Percentiles rank a stretch among this genome's conserved stretches.
Conservation (phyloP, 2,329 filamentous ascomycete species). For the Fusarium robinianum region DNA sequence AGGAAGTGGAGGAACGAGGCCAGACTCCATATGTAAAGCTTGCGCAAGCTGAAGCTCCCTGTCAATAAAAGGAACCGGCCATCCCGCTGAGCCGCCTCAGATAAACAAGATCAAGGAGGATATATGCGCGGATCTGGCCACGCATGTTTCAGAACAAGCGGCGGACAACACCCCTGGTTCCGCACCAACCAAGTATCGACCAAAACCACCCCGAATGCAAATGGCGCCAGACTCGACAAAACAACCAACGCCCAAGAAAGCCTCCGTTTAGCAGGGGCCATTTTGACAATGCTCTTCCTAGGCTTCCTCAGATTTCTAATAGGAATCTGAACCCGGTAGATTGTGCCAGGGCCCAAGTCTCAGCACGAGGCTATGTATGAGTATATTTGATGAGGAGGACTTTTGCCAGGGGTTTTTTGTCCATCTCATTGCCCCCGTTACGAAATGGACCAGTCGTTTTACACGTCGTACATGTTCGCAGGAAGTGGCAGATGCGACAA, state of each 20-base stretch:
- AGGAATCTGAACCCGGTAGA: too few species aligned
- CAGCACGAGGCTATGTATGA: too few species aligned
- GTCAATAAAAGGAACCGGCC: constrained; percentile 9
- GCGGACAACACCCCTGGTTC: neutral
- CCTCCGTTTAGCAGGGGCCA: neutral
- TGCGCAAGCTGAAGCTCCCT: constrained; percentile 1
- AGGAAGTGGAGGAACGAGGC: too few species aligned
- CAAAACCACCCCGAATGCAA: constrained; percentile 7
- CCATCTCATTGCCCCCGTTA: neutral
- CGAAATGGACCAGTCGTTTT: constrained; percentile 7
- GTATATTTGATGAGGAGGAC: neutral
- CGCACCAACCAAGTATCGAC: neutral
- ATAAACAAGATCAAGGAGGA: constrained; percentile 9
- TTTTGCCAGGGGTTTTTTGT: constrained; percentile 1
- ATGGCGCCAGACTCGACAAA: constrained; percentile 2
- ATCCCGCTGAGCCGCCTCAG: constrained; percentile 1
- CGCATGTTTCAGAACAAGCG: neutral
- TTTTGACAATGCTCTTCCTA: constrained; percentile 4
- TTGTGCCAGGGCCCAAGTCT: too few species aligned
- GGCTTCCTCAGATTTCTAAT: constrained; percentile 1
- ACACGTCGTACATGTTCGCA: constrained; percentile 3
- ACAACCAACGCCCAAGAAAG: too few species aligned
- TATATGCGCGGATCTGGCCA: constrained; percentile 1
- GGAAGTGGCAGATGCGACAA: neutral
- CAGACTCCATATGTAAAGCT: constrained; percentile 6